Conservation (phyloP, 495 filamentous ascomycete species). For the Penicillium dipodomyicola region DNA sequence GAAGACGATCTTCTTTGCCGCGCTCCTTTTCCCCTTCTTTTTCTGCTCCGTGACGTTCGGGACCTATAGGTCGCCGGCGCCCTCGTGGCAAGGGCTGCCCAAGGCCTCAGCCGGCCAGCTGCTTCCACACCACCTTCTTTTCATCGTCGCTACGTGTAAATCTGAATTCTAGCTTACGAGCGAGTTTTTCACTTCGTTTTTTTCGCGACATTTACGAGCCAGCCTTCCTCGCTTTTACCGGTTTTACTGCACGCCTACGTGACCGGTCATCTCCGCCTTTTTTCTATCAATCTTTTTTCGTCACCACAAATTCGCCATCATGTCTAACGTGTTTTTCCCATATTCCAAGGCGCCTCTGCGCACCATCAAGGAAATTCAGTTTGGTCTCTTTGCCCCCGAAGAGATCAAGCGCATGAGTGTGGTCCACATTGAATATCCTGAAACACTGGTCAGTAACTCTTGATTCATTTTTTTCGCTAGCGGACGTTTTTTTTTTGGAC, state of each 20-base stretch:
- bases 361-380: slow-evolving; percentile 97
- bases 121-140: slow-evolving; percentile 37
- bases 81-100: slow-evolving; percentile 56
- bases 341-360: slow-evolving; percentile 94
- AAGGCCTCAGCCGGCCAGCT: slow-evolving; percentile 50
- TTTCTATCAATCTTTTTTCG: slow-evolving; percentile 11
- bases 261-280: slow-evolving; percentile 13
- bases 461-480: not conserved
- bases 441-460: slow-evolving; percentile 74
- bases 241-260: slow-evolving; percentile 10
- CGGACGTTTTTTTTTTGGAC: not conserved
- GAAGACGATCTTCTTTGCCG: slow-evolving; percentile 26
- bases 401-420: slow-evolving; percentile 99
- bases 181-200: slow-evolving; percentile 20
- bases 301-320: slow-evolving; percentile 50
- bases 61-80: slow-evolving; percentile 47
- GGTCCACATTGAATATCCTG: slow-evolving; percentile 85
- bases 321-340: slow-evolving; percentile 90
- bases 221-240: slow-evolving; percentile 17
- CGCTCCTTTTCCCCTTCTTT: slow-evolving; percentile 33
- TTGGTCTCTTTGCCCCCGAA: slow-evolving; percentile 92
- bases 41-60: slow-evolving; percentile 41
- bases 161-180: slow-evolving; percentile 18
- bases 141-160: slow-evolving; percentile 34
- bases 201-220: slow-evolving; percentile 22